These are phyloP conservation scores for Cenchrus purpureus DNA, from an alignment of 176 grass and related monocot genomes.

Conservation along the genomic window DNA sequence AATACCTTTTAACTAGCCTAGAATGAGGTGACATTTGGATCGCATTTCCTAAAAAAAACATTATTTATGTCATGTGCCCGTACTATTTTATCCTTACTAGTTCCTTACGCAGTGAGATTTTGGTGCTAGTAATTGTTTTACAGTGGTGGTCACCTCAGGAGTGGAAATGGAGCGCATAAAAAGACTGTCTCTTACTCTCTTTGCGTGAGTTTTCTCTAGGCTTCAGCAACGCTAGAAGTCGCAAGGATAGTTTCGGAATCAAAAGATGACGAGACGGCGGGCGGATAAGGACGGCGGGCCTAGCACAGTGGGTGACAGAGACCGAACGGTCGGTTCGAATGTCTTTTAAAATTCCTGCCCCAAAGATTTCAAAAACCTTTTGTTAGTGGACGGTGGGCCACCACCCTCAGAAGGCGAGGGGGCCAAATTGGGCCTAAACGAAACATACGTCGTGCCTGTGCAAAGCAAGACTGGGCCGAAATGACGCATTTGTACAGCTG, in stretches of 20 bases:
- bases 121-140: no score
- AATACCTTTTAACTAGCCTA: no score
- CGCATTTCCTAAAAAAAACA: neutral
- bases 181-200: no score
- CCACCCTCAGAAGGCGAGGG: neutral
- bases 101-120: no score
- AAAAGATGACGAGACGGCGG: neutral
- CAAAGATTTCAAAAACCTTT: conserved; percentile 30
- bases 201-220: no score
- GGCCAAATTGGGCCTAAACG: neutral
- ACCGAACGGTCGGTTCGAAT: conserved; percentile 40
- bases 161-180: no score
- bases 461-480: neutral
- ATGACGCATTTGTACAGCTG: neutral
- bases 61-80: neutral
- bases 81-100: neutral
- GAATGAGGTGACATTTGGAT: no score
- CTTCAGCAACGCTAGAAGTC: neutral
- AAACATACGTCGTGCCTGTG: neutral
- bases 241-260: conserved; percentile 11
- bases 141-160: no score
- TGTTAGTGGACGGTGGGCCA: conserved; percentile 2
- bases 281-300: conserved; percentile 16
- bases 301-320: neutral
- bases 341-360: conserved; percentile 37